These are phyloP conservation scores for Pisolithus microcarpus DNA, from an alignment of 768 basidiomycete genomes.

Conservation along the genomic window DNA sequence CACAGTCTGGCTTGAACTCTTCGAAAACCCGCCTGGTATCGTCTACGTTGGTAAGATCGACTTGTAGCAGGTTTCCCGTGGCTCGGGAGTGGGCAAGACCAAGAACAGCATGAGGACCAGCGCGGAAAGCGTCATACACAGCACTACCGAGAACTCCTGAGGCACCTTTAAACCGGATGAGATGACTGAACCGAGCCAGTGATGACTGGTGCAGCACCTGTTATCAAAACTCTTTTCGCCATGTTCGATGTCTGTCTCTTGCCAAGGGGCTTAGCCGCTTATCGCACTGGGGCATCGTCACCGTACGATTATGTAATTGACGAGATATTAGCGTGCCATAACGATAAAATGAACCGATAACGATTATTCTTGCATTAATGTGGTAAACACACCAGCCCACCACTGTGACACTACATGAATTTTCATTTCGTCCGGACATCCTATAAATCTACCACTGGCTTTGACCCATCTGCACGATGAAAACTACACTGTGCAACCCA, in stretches of 20 bases:
- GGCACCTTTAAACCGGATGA: conserved; percentile 52
- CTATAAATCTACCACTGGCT: too few relatives aligned
- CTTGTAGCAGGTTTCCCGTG: conserved; percentile 41
- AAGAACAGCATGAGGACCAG: conserved; percentile 39
- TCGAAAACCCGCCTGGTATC: conserved; percentile 50
- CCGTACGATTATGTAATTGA: too few relatives aligned
- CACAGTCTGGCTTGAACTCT: conserved; percentile 63
- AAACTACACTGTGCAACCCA: too few relatives aligned
- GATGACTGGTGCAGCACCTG: not conserved
- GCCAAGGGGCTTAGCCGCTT: too few relatives aligned
- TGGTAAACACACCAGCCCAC: too few relatives aligned
- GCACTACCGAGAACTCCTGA: conserved; percentile 88
- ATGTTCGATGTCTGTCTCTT: not conserved
- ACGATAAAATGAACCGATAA: too few relatives aligned
- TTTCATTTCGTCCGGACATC: too few relatives aligned
- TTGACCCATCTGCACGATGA: too few relatives aligned
- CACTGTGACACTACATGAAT: too few relatives aligned
- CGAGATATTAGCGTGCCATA: too few relatives aligned
- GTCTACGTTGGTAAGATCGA: conserved; percentile 61
- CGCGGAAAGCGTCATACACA: conserved; percentile 59
- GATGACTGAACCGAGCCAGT: not conserved
- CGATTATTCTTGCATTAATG: too few relatives aligned
- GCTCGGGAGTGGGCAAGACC: conserved; percentile 71
- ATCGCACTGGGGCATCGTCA: too few relatives aligned
- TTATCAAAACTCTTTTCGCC: not conserved